Evolutionary conservation across 805 yeast genomes (phyloP), one percentile per base, ranked within the genome.

Genomic region (Maudiozyma barnettii): DNA sequence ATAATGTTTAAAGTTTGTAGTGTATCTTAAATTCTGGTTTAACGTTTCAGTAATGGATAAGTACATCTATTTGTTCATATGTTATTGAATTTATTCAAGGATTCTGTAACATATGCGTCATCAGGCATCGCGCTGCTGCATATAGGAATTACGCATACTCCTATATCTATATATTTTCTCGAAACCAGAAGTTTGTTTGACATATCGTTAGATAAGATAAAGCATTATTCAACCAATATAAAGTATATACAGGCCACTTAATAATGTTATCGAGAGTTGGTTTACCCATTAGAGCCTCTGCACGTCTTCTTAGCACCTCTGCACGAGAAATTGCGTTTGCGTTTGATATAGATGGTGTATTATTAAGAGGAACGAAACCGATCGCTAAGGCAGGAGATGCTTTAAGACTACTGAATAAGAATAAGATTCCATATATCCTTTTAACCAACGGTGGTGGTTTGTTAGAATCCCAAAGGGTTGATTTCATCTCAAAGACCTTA

Each of bases 361-460:
- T 90, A 20, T 59, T 90, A 19, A 77, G 90, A 51, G 95, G 96
- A 18, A 67, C 76, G 19, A 71, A 71, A 43, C 77, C 90, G 1
- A 77, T 89, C 42, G 78, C 79, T 1, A 72, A 71, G 40, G 96
- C 95, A 1, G 68, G 67, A 12, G 72, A 72, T 16, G 84, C 95
- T 0, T 66, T 85, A 29, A 61, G 70, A 42, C 60, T 77, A 16
- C 68, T 90, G 41, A 69, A 81, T 40, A 52, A 71, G 7, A 59
- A 73, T 20, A 71, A 74, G 18, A 69, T 88, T 6, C 96, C 97
- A 1, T 90, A 79, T 67, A 78, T 88, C n/a, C 60, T 90, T 39
- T 71, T 90, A 60, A 89, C 96, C 7, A 89, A 90, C 62, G 96
- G 97, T 18, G 96, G 96, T 6, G 96, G 97, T 2, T 74, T 74